Percentiles rank a stretch among this genome's conserved stretches.
phyloP scores from a whole-genome alignment of 2,329 filamentous ascomycete species.

The Botrytis fragariae region DNA sequence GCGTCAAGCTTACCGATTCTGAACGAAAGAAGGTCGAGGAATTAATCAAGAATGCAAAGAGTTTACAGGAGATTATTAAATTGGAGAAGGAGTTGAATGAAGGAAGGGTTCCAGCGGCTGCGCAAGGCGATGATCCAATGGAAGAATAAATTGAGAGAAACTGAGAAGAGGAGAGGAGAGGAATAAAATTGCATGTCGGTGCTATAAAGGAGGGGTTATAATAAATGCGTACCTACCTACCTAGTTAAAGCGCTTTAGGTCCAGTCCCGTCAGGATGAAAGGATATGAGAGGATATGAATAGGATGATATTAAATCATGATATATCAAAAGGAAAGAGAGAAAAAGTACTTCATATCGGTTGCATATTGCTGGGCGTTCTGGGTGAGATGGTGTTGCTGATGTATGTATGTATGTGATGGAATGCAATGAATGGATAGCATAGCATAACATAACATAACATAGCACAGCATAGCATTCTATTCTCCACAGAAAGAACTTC shows the following conservation, averaged over 20 bases:
- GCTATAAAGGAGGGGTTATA: neutral
- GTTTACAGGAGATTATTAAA: slow-evolving; percentile 82
- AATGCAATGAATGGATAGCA: neutral
- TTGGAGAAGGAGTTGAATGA: slow-evolving; percentile 92
- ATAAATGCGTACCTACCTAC: slow-evolving; percentile 7
- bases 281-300: slow-evolving; percentile 1
- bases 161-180: neutral
- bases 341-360: slow-evolving; percentile 13
- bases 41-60: slow-evolving; percentile 84
- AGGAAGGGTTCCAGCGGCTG: slow-evolving; percentile 74
- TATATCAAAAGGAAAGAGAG: neutral
- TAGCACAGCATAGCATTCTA: neutral
- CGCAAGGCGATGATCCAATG: slow-evolving; percentile 56
- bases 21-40: slow-evolving; percentile 85
- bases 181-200: neutral
- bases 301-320: neutral
- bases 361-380: slow-evolving; percentile 20
- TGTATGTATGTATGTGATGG: slow-evolving; percentile 2
- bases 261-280: neutral
- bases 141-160: slow-evolving; percentile 48
- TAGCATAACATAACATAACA: neutral
- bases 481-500: neutral
- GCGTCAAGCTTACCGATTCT: slow-evolving; percentile 80
- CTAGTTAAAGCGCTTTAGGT: slow-evolving; percentile 18
- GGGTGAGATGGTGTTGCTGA: slow-evolving; percentile 13